Evolutionary conservation across 176 grass and related monocot genomes (phyloP).

Genomic region (Bothriochloa decipiens): DNA sequence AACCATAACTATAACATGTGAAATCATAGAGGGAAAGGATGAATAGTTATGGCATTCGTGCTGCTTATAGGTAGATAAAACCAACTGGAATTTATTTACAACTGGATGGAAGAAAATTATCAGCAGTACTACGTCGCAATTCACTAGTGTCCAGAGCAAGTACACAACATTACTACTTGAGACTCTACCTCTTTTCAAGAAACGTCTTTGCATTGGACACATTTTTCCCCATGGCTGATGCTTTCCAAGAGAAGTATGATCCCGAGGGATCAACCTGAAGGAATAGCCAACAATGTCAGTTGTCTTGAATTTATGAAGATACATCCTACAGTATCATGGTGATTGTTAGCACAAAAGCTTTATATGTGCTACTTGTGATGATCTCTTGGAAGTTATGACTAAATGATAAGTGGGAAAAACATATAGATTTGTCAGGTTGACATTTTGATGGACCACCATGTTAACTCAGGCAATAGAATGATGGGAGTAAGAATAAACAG

Average conservation of each 20-base stretch:
- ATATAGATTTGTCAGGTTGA: not conserved
- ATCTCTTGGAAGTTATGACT: not conserved
- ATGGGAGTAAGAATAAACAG: not conserved
- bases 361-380: not conserved
- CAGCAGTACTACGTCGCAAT: not conserved
- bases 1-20: not conserved
- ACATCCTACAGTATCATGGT: slow-evolving; percentile 1
- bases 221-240: slow-evolving; percentile 99
- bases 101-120: not conserved
- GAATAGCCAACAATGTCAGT: slow-evolving; percentile 14
- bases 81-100: slow-evolving; percentile 21
- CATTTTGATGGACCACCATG: not conserved
- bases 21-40: not conserved
- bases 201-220: slow-evolving; percentile 97
- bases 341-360: slow-evolving; percentile 26
- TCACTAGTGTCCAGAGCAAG: not conserved
- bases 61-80: slow-evolving; percentile 5
- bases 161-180: not conserved
- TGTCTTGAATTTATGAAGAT: slow-evolving; percentile 12
- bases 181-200: slow-evolving; percentile 87
- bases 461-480: not conserved
- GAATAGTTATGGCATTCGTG: not conserved
- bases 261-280: slow-evolving; percentile 92
- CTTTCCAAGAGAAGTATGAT: slow-evolving; percentile 99
- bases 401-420: not conserved